These are phyloP conservation scores for Epichloe brachyelytri DNA, from an alignment of 2,329 filamentous ascomycete genomes.

Conservation along the genomic window DNA sequence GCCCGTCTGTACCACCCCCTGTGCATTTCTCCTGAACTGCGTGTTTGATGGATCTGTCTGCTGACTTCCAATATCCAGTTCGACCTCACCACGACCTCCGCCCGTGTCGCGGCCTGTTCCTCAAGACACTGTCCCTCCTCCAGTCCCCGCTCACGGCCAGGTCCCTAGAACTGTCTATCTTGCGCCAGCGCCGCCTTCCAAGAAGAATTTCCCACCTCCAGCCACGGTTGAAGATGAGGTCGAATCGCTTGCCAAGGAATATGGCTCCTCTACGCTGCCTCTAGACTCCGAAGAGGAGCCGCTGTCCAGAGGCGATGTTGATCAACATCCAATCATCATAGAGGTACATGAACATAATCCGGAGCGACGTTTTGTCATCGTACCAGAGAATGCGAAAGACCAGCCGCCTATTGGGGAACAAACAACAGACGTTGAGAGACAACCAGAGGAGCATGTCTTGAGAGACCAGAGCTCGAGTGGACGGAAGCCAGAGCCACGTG, in stretches of 20 bases:
- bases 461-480: not conserved
- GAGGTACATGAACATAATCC: slow-evolving; percentile 47
- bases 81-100: slow-evolving; percentile 11
- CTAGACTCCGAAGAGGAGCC: slow-evolving; percentile 37
- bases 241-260: slow-evolving; percentile 48
- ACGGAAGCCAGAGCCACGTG: not conserved
- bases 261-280: slow-evolving; percentile 23
- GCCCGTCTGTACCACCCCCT: slow-evolving; percentile 12
- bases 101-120: slow-evolving; percentile 3
- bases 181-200: slow-evolving; percentile 4
- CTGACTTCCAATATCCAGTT: slow-evolving; percentile 1
- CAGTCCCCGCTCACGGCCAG: slow-evolving; percentile 6
- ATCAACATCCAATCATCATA: slow-evolving; percentile 55
- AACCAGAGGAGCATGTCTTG: not conserved
- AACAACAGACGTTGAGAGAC: not conserved
- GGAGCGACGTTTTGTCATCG: slow-evolving; percentile 53
- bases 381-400: slow-evolving; percentile 23
- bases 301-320: slow-evolving; percentile 47
- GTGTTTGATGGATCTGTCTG: not conserved
- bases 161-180: slow-evolving; percentile 6
- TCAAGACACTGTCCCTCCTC: slow-evolving; percentile 9
- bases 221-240: slow-evolving; percentile 60
- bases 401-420: not conserved
- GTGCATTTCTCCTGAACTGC: not conserved
- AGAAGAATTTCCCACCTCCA: slow-evolving; percentile 39